Percentiles rank a stretch among this genome's conserved stretches.
Conservation (phyloP, 768 basidiomycete genomes). For the Kwoniella botswanensis region DNA sequence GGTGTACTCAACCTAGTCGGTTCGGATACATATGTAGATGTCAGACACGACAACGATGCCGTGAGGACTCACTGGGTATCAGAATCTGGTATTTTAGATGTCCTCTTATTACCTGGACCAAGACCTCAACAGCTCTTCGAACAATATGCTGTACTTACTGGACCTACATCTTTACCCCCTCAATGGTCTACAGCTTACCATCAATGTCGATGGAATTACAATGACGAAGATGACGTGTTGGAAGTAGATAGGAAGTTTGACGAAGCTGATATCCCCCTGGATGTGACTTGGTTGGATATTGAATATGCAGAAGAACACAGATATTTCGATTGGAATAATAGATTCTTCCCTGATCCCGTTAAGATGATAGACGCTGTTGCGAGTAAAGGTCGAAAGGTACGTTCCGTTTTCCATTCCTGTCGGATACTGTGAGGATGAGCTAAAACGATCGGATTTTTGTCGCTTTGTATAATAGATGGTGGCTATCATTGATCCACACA, state of each 20-base stretch:
- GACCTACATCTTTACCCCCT: slow-evolving; percentile 83
- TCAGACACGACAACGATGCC: slow-evolving; percentile 69
- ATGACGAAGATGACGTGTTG: slow-evolving; percentile 84
- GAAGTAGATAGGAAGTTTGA: slow-evolving; percentile 86
- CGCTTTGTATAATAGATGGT: slow-evolving; percentile 73
- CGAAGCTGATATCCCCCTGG: slow-evolving; percentile 90
- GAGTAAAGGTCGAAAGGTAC: slow-evolving; percentile 80
- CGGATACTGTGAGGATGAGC: no score
- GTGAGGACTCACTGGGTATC: slow-evolving; percentile 91
- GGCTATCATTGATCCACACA: slow-evolving; percentile 93
- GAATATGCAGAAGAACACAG: slow-evolving; percentile 92
- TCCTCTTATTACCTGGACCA: slow-evolving; percentile 92
- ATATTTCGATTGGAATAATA: slow-evolving; percentile 96
- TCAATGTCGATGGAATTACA: slow-evolving; percentile 98
- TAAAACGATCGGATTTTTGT: slow-evolving; percentile 3
- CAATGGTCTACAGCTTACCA: slow-evolving; percentile 93
- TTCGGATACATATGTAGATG: slow-evolving; percentile 95
- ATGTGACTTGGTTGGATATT: slow-evolving; percentile 97
- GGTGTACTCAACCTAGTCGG: slow-evolving; percentile 84
- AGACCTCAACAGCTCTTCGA: slow-evolving; percentile 78
- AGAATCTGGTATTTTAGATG: slow-evolving; percentile 92
- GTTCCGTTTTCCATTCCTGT: not conserved
- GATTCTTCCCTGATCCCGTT: slow-evolving; percentile 90
- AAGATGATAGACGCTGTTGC: slow-evolving; percentile 91
- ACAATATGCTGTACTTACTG: slow-evolving; percentile 85